Percentiles rank a stretch among this genome's conserved stretches.
Conservation (phyloP, 169 alveolate species). For the Fabrea salina region DNA sequence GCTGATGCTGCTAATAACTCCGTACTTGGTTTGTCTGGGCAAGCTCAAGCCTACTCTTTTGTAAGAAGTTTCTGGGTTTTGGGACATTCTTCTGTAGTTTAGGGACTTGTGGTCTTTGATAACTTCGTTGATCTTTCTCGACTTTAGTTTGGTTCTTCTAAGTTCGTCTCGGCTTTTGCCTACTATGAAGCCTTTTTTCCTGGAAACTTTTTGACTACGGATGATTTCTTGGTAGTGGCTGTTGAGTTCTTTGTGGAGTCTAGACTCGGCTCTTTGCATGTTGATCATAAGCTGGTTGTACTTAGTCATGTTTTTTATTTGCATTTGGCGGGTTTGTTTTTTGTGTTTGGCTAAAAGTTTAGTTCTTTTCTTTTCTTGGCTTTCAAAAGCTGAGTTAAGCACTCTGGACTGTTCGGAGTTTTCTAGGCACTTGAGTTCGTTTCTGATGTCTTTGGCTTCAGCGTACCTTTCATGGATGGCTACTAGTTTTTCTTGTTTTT, state of each 20-base stretch:
- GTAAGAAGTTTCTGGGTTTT: too few relatives aligned
- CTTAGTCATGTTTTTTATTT: constrained; percentile 45
- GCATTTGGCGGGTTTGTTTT: constrained; percentile 35
- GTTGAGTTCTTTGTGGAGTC: constrained; percentile 37
- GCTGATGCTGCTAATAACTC: background rate
- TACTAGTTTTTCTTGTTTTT: constrained; percentile 47
- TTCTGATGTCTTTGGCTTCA: constrained; percentile 51
- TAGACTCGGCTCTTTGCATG: constrained; percentile 40
- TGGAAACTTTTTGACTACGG: constrained; percentile 40
- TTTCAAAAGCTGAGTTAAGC: constrained; percentile 35
- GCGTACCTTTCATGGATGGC: constrained; percentile 53
- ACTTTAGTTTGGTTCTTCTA: constrained; percentile 35
- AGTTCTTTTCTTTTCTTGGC: constrained; percentile 39
- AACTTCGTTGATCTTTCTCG: background rate
- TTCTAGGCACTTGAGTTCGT: constrained; percentile 37
- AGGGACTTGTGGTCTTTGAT: too few relatives aligned
- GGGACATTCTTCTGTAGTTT: too few relatives aligned
- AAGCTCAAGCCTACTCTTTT: too few relatives aligned
- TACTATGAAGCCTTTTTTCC: constrained; percentile 35
- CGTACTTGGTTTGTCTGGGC: too few relatives aligned
- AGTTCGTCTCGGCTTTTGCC: constrained; percentile 48
- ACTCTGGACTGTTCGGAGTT: constrained; percentile 45
- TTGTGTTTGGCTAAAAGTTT: constrained; percentile 36
- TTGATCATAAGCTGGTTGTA: constrained; percentile 36
- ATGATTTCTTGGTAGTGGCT: constrained; percentile 48